Conservation (phyloP, 2,329 filamentous ascomycete species). For the Epichloe sibirici region DNA sequence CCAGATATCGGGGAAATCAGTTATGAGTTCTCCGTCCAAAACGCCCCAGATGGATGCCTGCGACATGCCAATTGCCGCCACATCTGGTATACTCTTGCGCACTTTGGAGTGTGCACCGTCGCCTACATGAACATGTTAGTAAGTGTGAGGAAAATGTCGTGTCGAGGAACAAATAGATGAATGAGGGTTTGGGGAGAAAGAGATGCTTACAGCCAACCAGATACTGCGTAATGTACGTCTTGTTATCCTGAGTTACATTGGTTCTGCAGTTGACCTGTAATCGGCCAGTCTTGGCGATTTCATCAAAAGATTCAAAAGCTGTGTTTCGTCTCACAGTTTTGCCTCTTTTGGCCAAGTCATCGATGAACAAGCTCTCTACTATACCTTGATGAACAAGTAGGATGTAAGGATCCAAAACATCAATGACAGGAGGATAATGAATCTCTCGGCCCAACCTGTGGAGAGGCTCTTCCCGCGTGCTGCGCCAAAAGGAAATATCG, state of each 20-base stretch:
- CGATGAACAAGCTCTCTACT: conserved; percentile 58
- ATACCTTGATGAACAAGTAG: conserved; percentile 60
- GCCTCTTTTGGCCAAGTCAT: conserved; percentile 54
- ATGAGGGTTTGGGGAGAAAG: neutral
- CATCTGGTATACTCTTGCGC: conserved; percentile 47
- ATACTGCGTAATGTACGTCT: conserved; percentile 45
- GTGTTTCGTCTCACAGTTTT: conserved; percentile 51
- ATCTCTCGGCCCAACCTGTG: conserved; percentile 51
- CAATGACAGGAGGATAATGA: conserved; percentile 53
- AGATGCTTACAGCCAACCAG: conserved; percentile 50
- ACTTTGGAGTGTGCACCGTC: conserved; percentile 64
- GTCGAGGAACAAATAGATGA: neutral
- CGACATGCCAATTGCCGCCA: conserved; percentile 42
- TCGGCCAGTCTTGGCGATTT: conserved; percentile 29
- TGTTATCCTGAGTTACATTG: conserved; percentile 38
- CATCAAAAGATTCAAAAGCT: conserved; percentile 45
- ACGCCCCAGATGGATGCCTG: conserved; percentile 54
- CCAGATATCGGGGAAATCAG: conserved; percentile 65
- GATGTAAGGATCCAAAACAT: conserved; percentile 45
- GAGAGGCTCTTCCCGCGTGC: conserved; percentile 36
- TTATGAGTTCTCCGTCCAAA: conserved; percentile 57
- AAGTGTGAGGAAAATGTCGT: neutral
- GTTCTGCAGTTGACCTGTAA: conserved; percentile 39
- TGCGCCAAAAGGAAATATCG: conserved; percentile 64
- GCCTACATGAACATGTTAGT: conserved; percentile 21